A percentile compares a stretch with the other conserved stretches of the same genome.
phyloP scores from a whole-genome alignment of 352 stramenopile genomes.

The Phytopythium boreale region DNA sequence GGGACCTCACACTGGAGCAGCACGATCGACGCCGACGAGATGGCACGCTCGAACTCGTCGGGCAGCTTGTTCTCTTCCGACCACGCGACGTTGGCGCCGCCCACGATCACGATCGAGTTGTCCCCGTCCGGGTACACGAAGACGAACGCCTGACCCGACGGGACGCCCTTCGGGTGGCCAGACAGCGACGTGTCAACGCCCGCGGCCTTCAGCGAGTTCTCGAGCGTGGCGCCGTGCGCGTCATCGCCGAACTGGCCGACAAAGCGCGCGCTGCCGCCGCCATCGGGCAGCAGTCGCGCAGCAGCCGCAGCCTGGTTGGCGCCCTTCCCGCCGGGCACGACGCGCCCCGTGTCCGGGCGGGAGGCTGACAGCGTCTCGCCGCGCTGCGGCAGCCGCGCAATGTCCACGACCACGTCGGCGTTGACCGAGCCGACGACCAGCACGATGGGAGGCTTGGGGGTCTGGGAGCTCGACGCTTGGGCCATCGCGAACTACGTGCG shows the following conservation, averaged over 20 bases:
- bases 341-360: constrained; percentile 56
- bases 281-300: constrained; percentile 36
- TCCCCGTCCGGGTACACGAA: constrained; percentile 80
- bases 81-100: constrained; percentile 72
- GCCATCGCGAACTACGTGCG: neutral
- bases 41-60: constrained; percentile 26
- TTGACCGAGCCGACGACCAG: constrained; percentile 84
- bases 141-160: constrained; percentile 79
- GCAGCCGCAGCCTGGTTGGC: constrained; percentile 75
- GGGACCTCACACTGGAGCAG: constrained; percentile 78
- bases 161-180: constrained; percentile 29
- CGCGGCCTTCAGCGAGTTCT: constrained; percentile 25
- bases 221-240: constrained; percentile 45
- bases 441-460: constrained; percentile 19
- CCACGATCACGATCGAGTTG: constrained; percentile 85
- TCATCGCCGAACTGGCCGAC: constrained; percentile 76
- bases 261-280: constrained; percentile 30
- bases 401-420: constrained; percentile 75
- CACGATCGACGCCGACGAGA: constrained; percentile 56
- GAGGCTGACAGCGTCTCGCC: constrained; percentile 64
- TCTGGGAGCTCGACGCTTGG: neutral
- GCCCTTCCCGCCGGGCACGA: constrained; percentile 73
- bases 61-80: constrained; percentile 27
- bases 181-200: constrained; percentile 40
- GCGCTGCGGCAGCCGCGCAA: constrained; percentile 57